phyloP scores from a whole-genome alignment of 2,329 filamentous ascomycete genomes.

The Pseudogymnoascus sp. region DNA sequence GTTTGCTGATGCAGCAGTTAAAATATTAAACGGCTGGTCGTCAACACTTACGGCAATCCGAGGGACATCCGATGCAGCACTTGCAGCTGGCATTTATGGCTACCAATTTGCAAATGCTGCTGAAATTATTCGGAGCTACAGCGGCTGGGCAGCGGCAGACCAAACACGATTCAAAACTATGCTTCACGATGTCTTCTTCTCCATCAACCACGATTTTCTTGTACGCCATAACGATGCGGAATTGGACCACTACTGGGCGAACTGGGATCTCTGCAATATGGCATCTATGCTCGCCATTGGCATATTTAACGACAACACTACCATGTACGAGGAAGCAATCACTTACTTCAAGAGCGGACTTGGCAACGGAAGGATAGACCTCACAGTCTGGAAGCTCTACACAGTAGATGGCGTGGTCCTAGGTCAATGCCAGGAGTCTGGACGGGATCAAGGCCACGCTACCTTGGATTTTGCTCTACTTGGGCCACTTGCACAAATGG shows the following conservation, averaged over 20 bases:
- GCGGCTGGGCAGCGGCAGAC: constrained; percentile 27
- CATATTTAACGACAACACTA: constrained; percentile 36
- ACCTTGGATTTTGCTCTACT: constrained; percentile 35
- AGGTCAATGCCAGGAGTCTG: constrained; percentile 36
- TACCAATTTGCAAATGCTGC: constrained; percentile 42
- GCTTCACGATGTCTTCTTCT: constrained; percentile 34
- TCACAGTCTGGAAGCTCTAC: constrained; percentile 29
- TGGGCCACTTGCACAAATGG: constrained; percentile 36
- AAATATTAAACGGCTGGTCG: constrained; percentile 35
- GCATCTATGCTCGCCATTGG: constrained; percentile 37
- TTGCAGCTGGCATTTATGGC: constrained; percentile 39
- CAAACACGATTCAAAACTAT: constrained; percentile 26
- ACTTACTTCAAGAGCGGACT: constrained; percentile 36
- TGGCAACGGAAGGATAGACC: constrained; percentile 34
- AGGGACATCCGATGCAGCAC: constrained; percentile 33
- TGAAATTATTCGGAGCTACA: constrained; percentile 35
- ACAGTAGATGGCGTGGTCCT: constrained; percentile 28
- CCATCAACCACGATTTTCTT: constrained; percentile 35
- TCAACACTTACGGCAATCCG: constrained; percentile 29
- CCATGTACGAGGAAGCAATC: constrained; percentile 34
- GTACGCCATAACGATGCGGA: constrained; percentile 31
- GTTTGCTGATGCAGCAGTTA: constrained; percentile 33
- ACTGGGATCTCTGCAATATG: constrained; percentile 41
- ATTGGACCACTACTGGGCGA: constrained; percentile 24
- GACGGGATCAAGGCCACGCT: constrained; percentile 41